These are phyloP conservation scores for Globisporangium irregulare DNA, from an alignment of 352 stramenopile species.

Conservation along the genomic window DNA sequence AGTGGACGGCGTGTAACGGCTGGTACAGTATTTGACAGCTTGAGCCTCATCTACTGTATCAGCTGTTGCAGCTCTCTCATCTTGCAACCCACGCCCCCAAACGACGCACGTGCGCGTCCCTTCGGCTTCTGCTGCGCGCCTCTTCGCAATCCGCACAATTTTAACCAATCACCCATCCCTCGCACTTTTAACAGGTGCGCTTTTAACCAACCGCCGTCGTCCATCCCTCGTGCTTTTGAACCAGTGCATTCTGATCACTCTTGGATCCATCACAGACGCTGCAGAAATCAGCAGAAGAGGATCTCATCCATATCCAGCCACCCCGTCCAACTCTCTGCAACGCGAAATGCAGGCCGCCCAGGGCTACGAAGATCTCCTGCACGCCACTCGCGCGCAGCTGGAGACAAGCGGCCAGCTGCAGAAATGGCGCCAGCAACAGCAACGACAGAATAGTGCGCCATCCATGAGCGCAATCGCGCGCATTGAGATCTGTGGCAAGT, in stretches of 20 bases:
- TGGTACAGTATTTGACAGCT: too few relatives aligned
- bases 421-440: slow-evolving; percentile 1
- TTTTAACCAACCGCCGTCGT: background rate
- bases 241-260: background rate
- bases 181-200: too few relatives aligned
- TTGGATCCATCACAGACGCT: background rate
- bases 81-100: background rate
- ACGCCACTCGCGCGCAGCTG: slow-evolving; percentile 7
- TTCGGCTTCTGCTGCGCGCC: background rate
- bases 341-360: slow-evolving; percentile 4
- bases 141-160: slow-evolving; percentile 1
- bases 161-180: too few relatives aligned
- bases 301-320: background rate
- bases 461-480: background rate
- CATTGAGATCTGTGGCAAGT: slow-evolving; percentile 49
- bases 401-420: slow-evolving; percentile 5
- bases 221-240: background rate
- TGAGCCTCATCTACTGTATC: background rate
- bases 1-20: too few relatives aligned
- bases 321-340: background rate
- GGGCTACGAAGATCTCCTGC: slow-evolving; percentile 4
- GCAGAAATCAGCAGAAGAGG: background rate
- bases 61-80: background rate
- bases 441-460: background rate
- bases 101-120: background rate